A percentile compares a stretch with the other conserved stretches of the same genome.
phyloP scores from a whole-genome alignment of 352 stramenopile genomes.

The Globisporangium alternatum region DNA sequence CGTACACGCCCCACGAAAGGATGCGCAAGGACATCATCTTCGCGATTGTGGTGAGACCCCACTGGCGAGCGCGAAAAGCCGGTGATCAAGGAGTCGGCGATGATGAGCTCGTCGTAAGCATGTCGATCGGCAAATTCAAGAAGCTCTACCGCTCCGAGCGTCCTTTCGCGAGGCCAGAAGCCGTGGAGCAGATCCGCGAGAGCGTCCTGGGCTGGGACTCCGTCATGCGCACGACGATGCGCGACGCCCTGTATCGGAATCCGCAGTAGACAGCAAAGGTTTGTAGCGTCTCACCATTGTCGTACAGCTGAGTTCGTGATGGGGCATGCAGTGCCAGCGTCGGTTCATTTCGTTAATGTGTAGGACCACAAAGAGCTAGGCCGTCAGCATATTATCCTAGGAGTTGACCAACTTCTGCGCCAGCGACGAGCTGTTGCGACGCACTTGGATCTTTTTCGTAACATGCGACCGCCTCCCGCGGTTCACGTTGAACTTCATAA shows the following conservation, averaged over 20 bases:
- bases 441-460: no score
- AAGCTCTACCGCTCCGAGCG: slow-evolving; percentile 21
- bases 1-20: neutral
- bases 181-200: slow-evolving; percentile 20
- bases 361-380: no score
- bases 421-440: no score
- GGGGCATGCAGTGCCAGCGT: no score
- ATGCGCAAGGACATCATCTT: neutral
- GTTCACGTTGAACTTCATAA: slow-evolving; percentile 24
- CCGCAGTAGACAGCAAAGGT: no score
- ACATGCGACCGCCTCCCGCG: no score
- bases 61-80: slow-evolving; percentile 20
- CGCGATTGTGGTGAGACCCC: slow-evolving; percentile 17
- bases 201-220: slow-evolving; percentile 17
- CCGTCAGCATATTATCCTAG: no score
- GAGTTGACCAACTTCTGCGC: no score
- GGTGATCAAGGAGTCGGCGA: neutral
- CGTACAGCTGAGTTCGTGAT: no score
- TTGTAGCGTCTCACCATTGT: no score
- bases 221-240: slow-evolving; percentile 24
- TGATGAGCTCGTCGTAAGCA: slow-evolving; percentile 26
- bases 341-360: no score
- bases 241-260: slow-evolving; percentile 8
- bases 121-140: slow-evolving; percentile 25
- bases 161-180: slow-evolving; percentile 16